Evolutionary conservation across 1,284 basidiomycete genomes (phyloP).

Genomic region (Puccinia hordei): DNA sequence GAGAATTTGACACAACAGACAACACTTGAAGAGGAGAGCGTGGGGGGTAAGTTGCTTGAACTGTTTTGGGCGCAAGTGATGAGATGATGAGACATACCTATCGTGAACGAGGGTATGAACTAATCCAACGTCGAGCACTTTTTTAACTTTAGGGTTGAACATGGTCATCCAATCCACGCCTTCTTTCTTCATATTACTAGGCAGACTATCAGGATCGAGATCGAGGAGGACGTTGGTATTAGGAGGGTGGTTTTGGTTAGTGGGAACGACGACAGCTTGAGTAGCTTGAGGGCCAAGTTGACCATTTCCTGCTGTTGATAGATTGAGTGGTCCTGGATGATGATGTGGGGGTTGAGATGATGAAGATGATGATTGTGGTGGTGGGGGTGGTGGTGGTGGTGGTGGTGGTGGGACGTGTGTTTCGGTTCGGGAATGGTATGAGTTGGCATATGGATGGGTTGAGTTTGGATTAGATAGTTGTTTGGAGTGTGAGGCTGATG

Average conservation of each 20-base stretch:
- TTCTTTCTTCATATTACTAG: slow-evolving; percentile 69
- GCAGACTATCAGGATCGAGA: slow-evolving; percentile 63
- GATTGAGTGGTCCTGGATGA: too few relatives aligned
- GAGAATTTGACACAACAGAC: slow-evolving; percentile 91
- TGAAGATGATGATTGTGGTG: too few relatives aligned
- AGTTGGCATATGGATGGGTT: slow-evolving; percentile 41
- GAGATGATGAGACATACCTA: too few relatives aligned
- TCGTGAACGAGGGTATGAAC: slow-evolving; percentile 91
- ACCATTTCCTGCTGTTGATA: neutral
- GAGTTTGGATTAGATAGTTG: slow-evolving; percentile 6
- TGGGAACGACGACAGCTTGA: neutral
- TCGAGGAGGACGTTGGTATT: slow-evolving; percentile 59
- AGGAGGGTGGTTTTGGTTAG: neutral
- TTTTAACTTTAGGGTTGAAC: slow-evolving; percentile 82
- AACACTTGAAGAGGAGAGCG: slow-evolving; percentile 64
- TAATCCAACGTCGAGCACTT: slow-evolving; percentile 77
- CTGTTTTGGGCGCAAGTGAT: too few relatives aligned
- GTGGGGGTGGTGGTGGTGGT: too few relatives aligned
- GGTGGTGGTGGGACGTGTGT: neutral
- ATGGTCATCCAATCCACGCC: slow-evolving; percentile 93
- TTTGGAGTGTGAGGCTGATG: slow-evolving; percentile 35
- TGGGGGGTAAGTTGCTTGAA: too few relatives aligned
- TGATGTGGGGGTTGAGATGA: too few relatives aligned
- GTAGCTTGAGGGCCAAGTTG: too few relatives aligned
- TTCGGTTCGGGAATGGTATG: slow-evolving; percentile 38